These are phyloP conservation scores for Picochlorum sp. DNA, from an alignment of 139 green algal species.

Conservation along the genomic window DNA sequence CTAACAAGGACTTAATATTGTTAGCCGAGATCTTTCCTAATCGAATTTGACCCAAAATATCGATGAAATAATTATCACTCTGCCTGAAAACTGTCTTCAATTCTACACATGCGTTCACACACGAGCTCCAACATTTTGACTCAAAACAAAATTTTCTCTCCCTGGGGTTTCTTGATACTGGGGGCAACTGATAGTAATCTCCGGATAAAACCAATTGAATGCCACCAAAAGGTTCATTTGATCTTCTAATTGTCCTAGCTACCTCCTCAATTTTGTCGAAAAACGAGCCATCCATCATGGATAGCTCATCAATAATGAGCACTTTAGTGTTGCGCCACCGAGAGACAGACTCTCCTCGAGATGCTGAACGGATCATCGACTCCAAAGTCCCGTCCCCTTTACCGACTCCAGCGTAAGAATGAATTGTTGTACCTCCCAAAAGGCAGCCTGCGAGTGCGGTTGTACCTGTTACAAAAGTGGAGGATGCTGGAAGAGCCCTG, in stretches of 20 bases:
- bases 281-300: slow-evolving; percentile 38
- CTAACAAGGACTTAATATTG: not conserved
- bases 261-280: slow-evolving; percentile 42
- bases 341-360: slow-evolving; percentile 5
- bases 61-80: slow-evolving; percentile 39
- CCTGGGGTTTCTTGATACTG: slow-evolving; percentile 22
- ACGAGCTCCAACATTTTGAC: slow-evolving; percentile 28
- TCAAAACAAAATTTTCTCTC: slow-evolving; percentile 45
- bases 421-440: slow-evolving; percentile 42
- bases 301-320: slow-evolving; percentile 55
- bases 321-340: slow-evolving; percentile 21
- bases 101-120: slow-evolving; percentile 24
- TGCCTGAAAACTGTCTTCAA: slow-evolving; percentile 49
- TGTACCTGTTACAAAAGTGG: slow-evolving; percentile 29
- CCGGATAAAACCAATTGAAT: slow-evolving; percentile 60
- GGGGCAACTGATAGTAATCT: slow-evolving; percentile 61
- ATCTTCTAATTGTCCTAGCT: slow-evolving; percentile 14
- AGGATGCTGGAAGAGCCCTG: slow-evolving; percentile 8
- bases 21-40: slow-evolving; percentile 7
- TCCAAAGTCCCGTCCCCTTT: slow-evolving; percentile 14
- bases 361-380: slow-evolving; percentile 3
- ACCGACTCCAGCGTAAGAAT: slow-evolving; percentile 43
- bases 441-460: slow-evolving; percentile 33
- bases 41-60: slow-evolving; percentile 42
- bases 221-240: slow-evolving; percentile 41